Evolutionary conservation across 176 grass and related monocot species (phyloP).

Genomic region (Eleusine coracana): DNA sequence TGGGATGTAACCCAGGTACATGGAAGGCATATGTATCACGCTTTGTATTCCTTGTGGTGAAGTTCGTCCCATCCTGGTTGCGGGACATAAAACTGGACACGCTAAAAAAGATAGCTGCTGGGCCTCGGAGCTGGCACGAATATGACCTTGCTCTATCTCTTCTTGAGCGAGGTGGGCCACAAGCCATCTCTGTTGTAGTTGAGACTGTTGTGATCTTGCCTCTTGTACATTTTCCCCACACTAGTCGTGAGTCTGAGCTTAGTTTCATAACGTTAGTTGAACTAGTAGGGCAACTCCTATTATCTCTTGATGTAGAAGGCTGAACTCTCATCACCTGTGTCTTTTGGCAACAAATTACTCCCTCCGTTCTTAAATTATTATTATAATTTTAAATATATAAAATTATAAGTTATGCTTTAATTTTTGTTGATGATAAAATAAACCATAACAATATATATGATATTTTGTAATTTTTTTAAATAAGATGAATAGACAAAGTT

Average conservation of each 20-base stretch:
- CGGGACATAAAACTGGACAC: constrained; percentile 68
- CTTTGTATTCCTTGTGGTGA: constrained; percentile 81
- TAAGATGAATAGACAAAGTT: too few species aligned
- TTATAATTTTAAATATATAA: too few species aligned
- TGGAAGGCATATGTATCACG: constrained; percentile 83
- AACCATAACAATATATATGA: too few species aligned
- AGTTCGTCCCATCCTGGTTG: constrained; percentile 82
- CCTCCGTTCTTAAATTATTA: too few species aligned
- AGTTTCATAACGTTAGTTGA: neutral
- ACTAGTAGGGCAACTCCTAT: neutral
- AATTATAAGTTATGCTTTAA: too few species aligned
- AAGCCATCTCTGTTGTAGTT: constrained; percentile 54
- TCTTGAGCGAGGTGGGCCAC: constrained; percentile 72
- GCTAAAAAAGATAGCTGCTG: constrained; percentile 67
- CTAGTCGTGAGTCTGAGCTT: too few species aligned
- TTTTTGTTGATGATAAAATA: too few species aligned
- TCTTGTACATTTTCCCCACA: too few species aligned
- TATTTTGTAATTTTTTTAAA: too few species aligned
- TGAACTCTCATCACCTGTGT: neutral
- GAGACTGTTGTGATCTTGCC: constrained; percentile 25
- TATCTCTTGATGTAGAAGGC: neutral
- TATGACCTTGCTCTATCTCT: constrained; percentile 68
- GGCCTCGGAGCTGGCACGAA: constrained; percentile 78
- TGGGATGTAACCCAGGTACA: constrained; percentile 80
- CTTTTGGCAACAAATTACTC: too few species aligned